Conservation (phyloP, 1,284 basidiomycete species). For the Prillingera fragicola region DNA sequence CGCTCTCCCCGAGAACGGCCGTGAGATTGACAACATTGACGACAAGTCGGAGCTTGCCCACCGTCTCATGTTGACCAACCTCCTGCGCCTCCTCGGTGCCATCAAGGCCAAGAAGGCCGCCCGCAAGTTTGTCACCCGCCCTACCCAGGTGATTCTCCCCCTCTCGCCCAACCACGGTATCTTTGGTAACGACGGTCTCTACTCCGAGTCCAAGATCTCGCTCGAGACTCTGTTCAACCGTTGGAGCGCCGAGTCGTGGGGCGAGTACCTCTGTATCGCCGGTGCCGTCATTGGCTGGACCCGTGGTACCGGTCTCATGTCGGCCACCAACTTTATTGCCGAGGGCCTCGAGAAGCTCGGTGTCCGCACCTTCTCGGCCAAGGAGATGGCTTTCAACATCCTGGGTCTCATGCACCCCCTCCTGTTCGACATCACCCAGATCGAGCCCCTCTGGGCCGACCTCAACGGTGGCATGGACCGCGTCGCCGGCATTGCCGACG, state of each 20-base stretch:
- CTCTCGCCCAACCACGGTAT: constrained; percentile 96
- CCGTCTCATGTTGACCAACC: constrained; percentile 89
- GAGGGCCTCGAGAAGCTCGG: constrained; percentile 90
- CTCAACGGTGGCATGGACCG: constrained; percentile 97
- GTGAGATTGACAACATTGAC: constrained; percentile 93
- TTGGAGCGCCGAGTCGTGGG: constrained; percentile 98
- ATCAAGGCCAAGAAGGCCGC: constrained; percentile 98
- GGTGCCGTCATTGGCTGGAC: constrained; percentile 99
- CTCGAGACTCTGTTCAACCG: constrained; percentile 96
- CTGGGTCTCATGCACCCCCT: constrained; percentile 97
- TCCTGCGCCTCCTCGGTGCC: constrained; percentile 89
- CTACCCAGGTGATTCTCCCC: constrained; percentile 95
- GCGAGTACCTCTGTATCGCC: constrained; percentile 94
- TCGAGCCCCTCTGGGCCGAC: constrained; percentile 98
- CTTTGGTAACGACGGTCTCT: constrained; percentile 96
- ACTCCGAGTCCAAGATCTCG: constrained; percentile 97
- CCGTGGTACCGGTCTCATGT: constrained; percentile 97
- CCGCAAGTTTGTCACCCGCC: constrained; percentile 90
- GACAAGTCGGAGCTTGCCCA: constrained; percentile 97
- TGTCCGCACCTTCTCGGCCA: constrained; percentile 94
- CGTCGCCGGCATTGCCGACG: constrained; percentile 86
- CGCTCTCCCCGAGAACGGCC: constrained; percentile 95
- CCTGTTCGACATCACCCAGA: constrained; percentile 99
- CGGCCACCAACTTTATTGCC: constrained; percentile 87
- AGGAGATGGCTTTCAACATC: constrained; percentile 99